Percentiles rank a stretch among this genome's conserved stretches.
These are phyloP conservation scores for Alternaria sp. DNA, from an alignment of 2,329 filamentous ascomycete species.

Conservation along the genomic window DNA sequence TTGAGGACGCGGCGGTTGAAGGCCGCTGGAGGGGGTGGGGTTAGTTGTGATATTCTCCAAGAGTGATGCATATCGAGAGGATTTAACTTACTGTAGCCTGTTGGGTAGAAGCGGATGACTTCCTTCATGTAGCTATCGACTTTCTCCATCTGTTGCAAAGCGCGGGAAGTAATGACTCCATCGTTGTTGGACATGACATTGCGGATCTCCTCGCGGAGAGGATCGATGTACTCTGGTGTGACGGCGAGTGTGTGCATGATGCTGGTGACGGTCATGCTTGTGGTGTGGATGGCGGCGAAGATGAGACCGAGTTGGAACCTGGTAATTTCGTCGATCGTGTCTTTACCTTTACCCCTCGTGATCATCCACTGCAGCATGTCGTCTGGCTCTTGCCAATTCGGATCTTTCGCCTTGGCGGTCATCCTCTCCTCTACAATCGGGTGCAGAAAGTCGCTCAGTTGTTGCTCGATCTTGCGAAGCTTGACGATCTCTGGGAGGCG, in stretches of 20 bases:
- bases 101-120: constrained; percentile 33
- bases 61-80: too few species aligned
- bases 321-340: constrained; percentile 7
- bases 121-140: constrained; percentile 49
- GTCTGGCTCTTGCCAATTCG: constrained; percentile 41
- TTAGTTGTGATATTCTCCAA: background rate
- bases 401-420: constrained; percentile 30
- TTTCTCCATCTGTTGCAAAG: constrained; percentile 44
- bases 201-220: constrained; percentile 50
- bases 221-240: constrained; percentile 51
- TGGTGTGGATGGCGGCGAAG: constrained; percentile 43
- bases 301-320: constrained; percentile 31
- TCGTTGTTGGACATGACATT: constrained; percentile 46
- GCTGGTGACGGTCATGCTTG: constrained; percentile 32
- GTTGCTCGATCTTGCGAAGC: constrained; percentile 25
- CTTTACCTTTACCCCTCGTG: constrained; percentile 21
- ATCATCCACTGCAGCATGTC: constrained; percentile 50
- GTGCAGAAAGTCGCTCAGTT: constrained; percentile 18
- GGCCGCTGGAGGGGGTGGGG: constrained; percentile 35
- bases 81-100: constrained; percentile 25
- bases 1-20: constrained; percentile 60
- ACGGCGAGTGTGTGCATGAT: constrained; percentile 41
- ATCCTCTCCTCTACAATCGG: constrained; percentile 37
- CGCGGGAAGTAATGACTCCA: constrained; percentile 35
- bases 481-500: constrained; percentile 32